These are phyloP conservation scores for Zygoascus ofunaensis DNA, from an alignment of 805 yeast species.

Conservation along the genomic window DNA sequence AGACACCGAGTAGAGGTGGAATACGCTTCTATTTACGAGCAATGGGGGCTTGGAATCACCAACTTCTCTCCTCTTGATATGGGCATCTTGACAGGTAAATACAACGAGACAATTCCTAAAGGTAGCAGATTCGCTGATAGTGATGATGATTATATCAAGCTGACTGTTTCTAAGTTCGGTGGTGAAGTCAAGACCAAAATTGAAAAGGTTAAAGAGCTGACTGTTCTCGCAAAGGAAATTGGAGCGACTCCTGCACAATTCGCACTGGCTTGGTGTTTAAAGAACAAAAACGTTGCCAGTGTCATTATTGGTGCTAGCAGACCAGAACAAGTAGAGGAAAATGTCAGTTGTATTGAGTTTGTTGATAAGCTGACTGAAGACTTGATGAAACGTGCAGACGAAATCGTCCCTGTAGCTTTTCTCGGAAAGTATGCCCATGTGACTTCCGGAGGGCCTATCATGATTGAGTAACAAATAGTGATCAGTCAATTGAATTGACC, in stretches of 20 bases:
- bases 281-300: conserved; percentile 26
- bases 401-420: conserved; percentile 8
- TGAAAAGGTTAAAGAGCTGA: conserved; percentile 19
- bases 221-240: conserved; percentile 21
- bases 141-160: conserved; percentile 8
- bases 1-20: conserved; percentile 24
- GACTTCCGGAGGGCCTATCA: not conserved
- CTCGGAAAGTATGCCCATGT: not conserved
- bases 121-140: conserved; percentile 10
- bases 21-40: conserved; percentile 19
- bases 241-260: conserved; percentile 23
- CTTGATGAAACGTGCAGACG: conserved; percentile 22
- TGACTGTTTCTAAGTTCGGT: conserved; percentile 10
- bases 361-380: conserved; percentile 23
- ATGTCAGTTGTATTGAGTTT: conserved; percentile 24
- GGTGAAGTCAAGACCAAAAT: conserved; percentile 20
- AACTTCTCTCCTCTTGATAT: conserved; percentile 25
- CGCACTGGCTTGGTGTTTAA: conserved; percentile 26
- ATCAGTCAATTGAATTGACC: too few species aligned
- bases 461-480: not conserved
- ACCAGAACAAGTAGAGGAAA: conserved; percentile 25
- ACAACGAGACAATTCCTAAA: conserved; percentile 9
- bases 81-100: conserved; percentile 25
- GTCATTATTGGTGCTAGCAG: conserved; percentile 26
- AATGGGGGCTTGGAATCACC: conserved; percentile 25